Base-by-base conservation (phyloP, 2,329 filamentous ascomycete species). In the Ceratocystis ficicola region DNA sequence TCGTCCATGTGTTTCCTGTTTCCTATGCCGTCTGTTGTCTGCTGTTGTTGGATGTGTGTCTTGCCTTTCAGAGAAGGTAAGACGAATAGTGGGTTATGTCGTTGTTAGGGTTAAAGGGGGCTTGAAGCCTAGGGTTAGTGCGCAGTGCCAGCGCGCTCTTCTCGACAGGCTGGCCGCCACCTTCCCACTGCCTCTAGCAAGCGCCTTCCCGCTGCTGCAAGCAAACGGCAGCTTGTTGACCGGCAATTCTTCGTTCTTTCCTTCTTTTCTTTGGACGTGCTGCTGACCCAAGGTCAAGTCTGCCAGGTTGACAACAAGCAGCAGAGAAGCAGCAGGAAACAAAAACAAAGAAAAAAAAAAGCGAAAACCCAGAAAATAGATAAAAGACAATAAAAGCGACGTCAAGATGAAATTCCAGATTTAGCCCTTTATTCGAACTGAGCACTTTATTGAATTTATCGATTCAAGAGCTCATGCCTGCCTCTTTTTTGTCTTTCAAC, bases 371-470 rank as follows among this genome's bases (percentile, higher is more conserved):
- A 15, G n/a, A 52, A 28, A 48, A 62, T 44, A 8, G 46, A 62
- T 6, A 44, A 12, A 62, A 30, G 20, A 28, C 44, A 62, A 15
- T 7, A 41, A 46, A 62, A 44, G 41, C 36, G n/a, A 62, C 32
- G 59, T 15, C 12, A 7, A n/a, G 28, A 59, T 59, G 48, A 36
- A 30, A 59, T 59, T 59, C 52, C 52, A 59, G 25, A 59, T 59
- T 59, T 59, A 36, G 52, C 52, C 52, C 52, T 59, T 59, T 59
- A 59, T 36, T 41, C 12, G 12, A 36, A 32, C 8, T 30, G 22
- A 32, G 48, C 36, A 12, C 25, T 52, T 32, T 59, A 59, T 17
- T 30, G 52, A 59, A 17, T 59, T 59, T 59, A 59, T 59, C 52
- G 52, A 59, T 59, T 15, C 52, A 3, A 36, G 52, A 30, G 28